Conservation (phyloP, 2,329 filamentous ascomycete genomes). For the Apiospora arundinis region DNA sequence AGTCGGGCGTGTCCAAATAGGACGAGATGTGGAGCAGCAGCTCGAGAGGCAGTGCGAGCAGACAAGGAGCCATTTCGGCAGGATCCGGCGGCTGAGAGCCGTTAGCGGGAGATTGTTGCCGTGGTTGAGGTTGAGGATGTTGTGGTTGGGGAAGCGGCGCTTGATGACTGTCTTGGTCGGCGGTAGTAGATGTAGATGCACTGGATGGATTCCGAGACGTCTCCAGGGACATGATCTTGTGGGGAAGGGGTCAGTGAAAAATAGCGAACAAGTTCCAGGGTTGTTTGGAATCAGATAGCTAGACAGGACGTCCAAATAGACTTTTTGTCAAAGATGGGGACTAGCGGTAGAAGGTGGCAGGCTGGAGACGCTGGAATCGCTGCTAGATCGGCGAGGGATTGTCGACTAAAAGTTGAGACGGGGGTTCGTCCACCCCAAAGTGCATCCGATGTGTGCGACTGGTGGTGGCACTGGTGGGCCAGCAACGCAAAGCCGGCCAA, state of each 20-base stretch:
- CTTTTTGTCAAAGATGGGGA: slow-evolving; percentile 3
- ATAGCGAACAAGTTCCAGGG: neutral
- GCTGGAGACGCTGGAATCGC: neutral
- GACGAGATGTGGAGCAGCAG: slow-evolving; percentile 16
- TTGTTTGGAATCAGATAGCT: neutral
- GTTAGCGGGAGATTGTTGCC: neutral
- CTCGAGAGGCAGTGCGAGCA: slow-evolving; percentile 10
- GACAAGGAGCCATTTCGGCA: neutral
- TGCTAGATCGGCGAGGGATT: neutral
- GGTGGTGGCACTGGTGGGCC: neutral
- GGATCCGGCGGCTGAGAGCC: neutral
- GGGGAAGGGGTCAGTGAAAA: neutral
- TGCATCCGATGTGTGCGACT: slow-evolving; percentile 2
- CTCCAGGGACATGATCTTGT: neutral
- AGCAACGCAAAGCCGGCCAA: neutral
- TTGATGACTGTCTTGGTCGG: neutral
- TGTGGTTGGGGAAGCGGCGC: neutral
- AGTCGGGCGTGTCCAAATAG: neutral
- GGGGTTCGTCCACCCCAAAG: neutral
- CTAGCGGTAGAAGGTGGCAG: neutral
- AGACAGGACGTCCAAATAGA: slow-evolving; percentile 5
- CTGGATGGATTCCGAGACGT: neutral
- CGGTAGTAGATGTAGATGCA: neutral
- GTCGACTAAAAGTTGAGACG: slow-evolving; percentile 7
- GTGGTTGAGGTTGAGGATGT: neutral